phyloP scores from a whole-genome alignment of 202 grass and related monocot genomes.

The Panicum virgatum region DNA sequence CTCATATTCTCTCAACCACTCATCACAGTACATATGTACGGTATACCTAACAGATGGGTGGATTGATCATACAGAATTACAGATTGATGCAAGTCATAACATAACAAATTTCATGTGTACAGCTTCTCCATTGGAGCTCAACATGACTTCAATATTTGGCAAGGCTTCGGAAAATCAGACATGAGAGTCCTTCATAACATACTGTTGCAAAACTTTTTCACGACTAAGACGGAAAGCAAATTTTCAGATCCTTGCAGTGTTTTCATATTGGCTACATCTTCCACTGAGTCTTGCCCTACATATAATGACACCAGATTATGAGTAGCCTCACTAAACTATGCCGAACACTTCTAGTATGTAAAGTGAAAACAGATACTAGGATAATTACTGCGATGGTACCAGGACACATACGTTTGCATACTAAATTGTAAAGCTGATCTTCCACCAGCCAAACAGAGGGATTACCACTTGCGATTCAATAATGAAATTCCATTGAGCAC shows the following conservation, averaged over 20 bases:
- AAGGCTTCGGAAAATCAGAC: background rate
- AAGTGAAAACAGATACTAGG: background rate
- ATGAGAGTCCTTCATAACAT: background rate
- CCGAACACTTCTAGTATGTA: background rate
- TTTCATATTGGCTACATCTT: background rate
- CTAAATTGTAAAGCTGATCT: background rate
- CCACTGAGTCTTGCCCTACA: background rate
- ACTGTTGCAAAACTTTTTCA: background rate
- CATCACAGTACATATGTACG: background rate
- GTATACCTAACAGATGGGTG: background rate
- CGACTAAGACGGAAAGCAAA: background rate
- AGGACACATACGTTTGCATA: background rate
- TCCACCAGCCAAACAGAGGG: too few relatives aligned
- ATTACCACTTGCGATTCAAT: too few relatives aligned
- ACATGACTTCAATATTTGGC: background rate
- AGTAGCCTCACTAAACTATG: background rate
- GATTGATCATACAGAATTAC: background rate
- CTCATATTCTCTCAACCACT: background rate
- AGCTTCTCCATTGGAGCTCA: background rate
- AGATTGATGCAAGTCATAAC: background rate
- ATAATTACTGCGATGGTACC: background rate
- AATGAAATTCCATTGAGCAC: slow-evolving; percentile 1
- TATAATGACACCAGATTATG: background rate
- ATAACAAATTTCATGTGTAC: background rate
- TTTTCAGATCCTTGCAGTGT: background rate